Base-by-base conservation (phyloP, 768 basidiomycete genomes). In the Pleurotus giganteus region DNA sequence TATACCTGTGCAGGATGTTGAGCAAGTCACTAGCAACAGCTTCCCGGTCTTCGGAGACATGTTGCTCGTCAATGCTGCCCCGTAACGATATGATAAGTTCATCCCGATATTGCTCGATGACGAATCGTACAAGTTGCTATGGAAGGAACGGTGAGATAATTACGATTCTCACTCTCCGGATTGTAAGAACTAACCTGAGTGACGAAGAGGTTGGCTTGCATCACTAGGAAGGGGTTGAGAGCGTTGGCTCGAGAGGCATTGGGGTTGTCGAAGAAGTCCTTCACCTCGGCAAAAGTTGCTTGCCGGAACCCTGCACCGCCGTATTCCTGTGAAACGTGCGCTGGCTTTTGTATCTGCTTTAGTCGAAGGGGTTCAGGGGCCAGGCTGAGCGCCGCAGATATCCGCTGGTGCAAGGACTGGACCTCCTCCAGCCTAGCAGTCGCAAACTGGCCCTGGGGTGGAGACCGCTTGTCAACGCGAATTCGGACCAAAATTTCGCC, bases 51-150 rank as follows among this genome's bases (percentile, higher is more conserved):
- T 89, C 82, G 6, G 85, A 83, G 21, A 86, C 76, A 60, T 81
- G 80, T 55, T 75, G 73, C 57, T 89, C 86, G 61, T 89, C 81
- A 31, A 86, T 69, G 57, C 66, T 78, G 17, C 84, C 86, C 63
- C 84, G 86, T 58, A 89, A 76, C 17, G 81, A 84, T 58, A 78
- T 74, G 46, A 91, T 67, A 23, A 96, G 80, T 69, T 96, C 91
- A 58, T 95, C 89, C 4, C 91, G 86, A 66, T 95, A 95, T 69
- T 94, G 93, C 61, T 94, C 89, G 50, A 91, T 89, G 58, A 95
- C 91, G 61, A 92, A 94, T 54, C 94, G 89, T 55, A 91, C 91
- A 46, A 94, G 81, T 92, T 95, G 93, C 91, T 95, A 60, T 13
- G 13, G 19, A 57, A 42, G 53, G 52, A 32, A 42, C 36, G 39